Evolutionary conservation across 164 flowering plant genomes (phyloP).

Genomic region (Tetrastigma voinierianum): DNA sequence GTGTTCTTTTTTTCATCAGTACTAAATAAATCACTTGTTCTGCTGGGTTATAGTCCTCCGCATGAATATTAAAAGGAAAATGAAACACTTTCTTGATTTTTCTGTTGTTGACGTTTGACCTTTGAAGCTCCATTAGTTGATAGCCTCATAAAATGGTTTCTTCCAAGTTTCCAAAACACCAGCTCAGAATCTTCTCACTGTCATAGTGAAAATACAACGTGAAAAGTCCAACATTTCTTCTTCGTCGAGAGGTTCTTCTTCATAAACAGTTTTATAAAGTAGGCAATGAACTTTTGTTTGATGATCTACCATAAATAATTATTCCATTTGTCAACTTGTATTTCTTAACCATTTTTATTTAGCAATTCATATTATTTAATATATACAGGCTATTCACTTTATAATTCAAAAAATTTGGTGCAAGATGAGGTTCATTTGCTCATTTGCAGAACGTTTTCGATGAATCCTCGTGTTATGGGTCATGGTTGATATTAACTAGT

Average conservation of each 20-base stretch:
- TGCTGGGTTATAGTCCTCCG: no score
- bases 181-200: background rate
- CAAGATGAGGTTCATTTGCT: constrained; percentile 23
- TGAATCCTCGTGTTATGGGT: constrained; percentile 15
- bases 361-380: background rate
- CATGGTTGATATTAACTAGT: constrained; percentile 23
- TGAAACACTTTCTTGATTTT: no score
- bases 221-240: constrained; percentile 13
- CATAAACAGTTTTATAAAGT: no score
- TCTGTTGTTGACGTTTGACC: no score
- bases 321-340: background rate
- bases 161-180: no score
- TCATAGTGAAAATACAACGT: constrained; percentile 19
- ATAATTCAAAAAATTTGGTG: constrained; percentile 24
- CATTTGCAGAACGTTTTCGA: constrained; percentile 25
- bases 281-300: constrained; percentile 2
- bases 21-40: no score
- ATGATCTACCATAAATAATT: background rate
- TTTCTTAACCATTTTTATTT: background rate
- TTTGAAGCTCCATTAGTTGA: no score
- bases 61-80: no score
- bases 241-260: no score
- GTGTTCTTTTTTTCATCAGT: no score
- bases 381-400: constrained; percentile 39
- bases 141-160: no score